Evolutionary conservation across 202 grass and related monocot species (phyloP), one percentile per base, ranked within the genome.

Genomic region (Zizania palustris): DNA sequence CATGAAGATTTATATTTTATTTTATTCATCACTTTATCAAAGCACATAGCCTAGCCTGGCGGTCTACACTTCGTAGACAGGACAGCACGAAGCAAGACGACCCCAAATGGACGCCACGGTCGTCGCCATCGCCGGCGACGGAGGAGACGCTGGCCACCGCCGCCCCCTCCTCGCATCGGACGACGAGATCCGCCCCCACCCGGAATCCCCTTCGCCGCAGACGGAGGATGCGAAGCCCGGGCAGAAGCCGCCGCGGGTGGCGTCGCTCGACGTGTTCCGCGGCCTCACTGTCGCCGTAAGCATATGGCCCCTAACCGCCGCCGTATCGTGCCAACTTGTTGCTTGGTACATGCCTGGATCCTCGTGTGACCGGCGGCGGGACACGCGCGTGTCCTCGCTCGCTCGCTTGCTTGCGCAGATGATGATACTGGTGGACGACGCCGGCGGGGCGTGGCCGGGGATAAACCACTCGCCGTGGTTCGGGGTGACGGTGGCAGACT

Each of bases 391-490:
- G 49, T 72, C 3, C 4, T 22, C 36, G 8, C 8, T 2, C 43
- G 22, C 61, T 33, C 33, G 55, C n/a, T 66, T 41, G 45, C 21
- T n/a, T 39, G 51, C 46, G 63, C 65, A 97, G 91, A 82, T 94
- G 75, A 94, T 97, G 95, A 93, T 97, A 85, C 75, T 97, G 54
- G 95, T 88, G 76, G 95, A 97, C 67, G 89, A 94, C 83, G 89
- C 91, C 5, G 95, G 95, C 20, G 91, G 95, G 72, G 91, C 91
- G 84, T 92, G 93, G 75, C 91, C 95, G 56, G 82, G 84, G 60
- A 98, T 98, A 65, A 98, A 98, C 65, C 95, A 94, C 75, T 55
- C 91, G 65, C 95, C 95, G 57, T 98, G 95, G 95, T 83, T 98
- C 15, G 95, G 95, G 36, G 89, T 90, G 4, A 98, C 95, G 12